A percentile compares a stretch with the other conserved stretches of the same genome.
phyloP scores from a whole-genome alignment of 176 grass and related monocot genomes.

The Oryza australiensis region DNA sequence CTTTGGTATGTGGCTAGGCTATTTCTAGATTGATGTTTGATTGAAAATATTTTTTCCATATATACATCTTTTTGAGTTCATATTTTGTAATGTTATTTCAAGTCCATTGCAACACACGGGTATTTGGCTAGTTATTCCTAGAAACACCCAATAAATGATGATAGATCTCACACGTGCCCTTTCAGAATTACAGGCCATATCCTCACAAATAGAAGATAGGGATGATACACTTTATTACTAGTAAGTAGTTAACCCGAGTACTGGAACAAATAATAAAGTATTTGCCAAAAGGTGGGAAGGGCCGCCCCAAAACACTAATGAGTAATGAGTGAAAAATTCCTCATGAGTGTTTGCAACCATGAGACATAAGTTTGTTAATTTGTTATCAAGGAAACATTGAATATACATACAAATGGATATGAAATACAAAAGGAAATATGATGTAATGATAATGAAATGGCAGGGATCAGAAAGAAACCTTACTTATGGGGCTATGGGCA shows the following conservation, averaged over 20 bases:
- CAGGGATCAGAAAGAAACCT: background rate
- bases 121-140: background rate
- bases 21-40: background rate
- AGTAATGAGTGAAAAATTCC: background rate
- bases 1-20: background rate
- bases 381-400: background rate
- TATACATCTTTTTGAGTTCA: background rate
- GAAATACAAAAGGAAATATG: background rate
- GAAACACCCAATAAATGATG: background rate
- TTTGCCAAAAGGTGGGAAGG: background rate
- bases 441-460: background rate
- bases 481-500: background rate
- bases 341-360: conserved; percentile 13
- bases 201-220: background rate
- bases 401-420: background rate
- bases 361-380: background rate
- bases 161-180: background rate
- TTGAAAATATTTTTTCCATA: background rate
- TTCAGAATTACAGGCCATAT: conserved; percentile 34
- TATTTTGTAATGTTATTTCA: background rate
- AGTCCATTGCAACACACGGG: background rate
- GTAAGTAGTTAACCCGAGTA: background rate
- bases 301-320: background rate
- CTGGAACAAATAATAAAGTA: background rate
- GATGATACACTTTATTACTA: background rate